Evolutionary conservation across 1,284 basidiomycete genomes (phyloP), one percentile per base, ranked within the genome.

Genomic region (Vanrija pseudolonga): DNA sequence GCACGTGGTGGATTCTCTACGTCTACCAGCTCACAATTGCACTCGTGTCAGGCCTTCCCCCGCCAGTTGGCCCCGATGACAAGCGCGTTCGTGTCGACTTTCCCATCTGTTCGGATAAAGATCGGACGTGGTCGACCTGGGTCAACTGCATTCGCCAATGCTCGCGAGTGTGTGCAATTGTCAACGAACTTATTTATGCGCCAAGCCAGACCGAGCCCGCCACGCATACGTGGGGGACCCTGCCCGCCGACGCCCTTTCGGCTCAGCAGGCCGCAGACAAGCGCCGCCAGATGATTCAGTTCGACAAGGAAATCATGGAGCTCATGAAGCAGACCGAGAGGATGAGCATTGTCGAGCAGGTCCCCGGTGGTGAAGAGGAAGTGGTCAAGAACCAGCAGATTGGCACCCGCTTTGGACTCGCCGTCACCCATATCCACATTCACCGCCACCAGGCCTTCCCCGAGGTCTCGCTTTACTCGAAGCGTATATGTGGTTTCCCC

Each of bases 1-100:
- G 76, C 47, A 73, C 73, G 1, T 77, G 75, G 75, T 77, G 76
- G 76, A 56, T 66, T 1, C 62, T 67, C 11, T 77, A 71, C 55
- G 63, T 59, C 12, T 66, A 62, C n/a, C 71, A 76, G 53, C 54
- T 74, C 24, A 63, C 51, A 2, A 55, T 60, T 6, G 53, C 64
- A 2, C 52, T 74, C 23, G 62, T 72, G 15, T 65, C 67, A 1
- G 72, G 72, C 8, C 50, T 55, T 15, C 20, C 51, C 17, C 53
- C 51, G 3, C 51, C 73, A 4, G 41, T 77, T 8, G 57, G 60
- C 12, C 60, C 72, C 12, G 72, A 74, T 43, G 75, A 77, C 47
- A 58, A 65, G 9, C 57, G 71, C n/a, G 60, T 77, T 20, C 60
- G 62, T 9, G 67, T 71, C 45, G 63, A 75, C 54, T 77, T 69